Evolutionary conservation across 495 filamentous ascomycete species (phyloP).

Genomic region (Extremus antarcticus): DNA sequence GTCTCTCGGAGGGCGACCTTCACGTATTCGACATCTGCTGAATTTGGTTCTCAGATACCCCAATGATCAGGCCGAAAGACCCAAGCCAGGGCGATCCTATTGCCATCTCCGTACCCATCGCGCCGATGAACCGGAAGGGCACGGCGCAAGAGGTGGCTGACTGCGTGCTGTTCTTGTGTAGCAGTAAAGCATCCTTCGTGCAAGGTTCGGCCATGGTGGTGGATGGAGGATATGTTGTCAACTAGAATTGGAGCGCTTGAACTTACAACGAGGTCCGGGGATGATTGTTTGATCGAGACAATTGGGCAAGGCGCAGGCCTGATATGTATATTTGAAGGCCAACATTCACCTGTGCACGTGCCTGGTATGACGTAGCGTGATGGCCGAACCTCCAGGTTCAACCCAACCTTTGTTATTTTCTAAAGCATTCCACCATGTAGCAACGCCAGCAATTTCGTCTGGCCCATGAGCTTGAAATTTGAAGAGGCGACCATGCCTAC

Average conservation of each 20-base stretch:
- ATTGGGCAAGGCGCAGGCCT: too few relatives aligned
- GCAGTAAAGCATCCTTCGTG: conserved; percentile 39
- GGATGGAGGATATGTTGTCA: conserved; percentile 42
- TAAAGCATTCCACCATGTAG: too few relatives aligned
- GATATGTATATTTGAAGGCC: too few relatives aligned
- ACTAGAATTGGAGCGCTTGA: too few relatives aligned
- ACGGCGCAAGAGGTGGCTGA: conserved; percentile 40
- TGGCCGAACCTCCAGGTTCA: too few relatives aligned
- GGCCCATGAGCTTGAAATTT: not conserved
- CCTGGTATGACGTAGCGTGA: too few relatives aligned
- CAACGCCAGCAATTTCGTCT: not conserved
- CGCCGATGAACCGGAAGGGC: conserved; percentile 43
- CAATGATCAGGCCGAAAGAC: conserved; percentile 33
- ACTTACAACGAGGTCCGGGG: too few relatives aligned
- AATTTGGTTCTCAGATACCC: conserved; percentile 29
- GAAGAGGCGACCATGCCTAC: conserved; percentile 4
- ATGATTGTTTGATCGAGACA: too few relatives aligned
- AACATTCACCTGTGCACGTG: too few relatives aligned
- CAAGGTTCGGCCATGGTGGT: conserved; percentile 43
- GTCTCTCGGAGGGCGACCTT: not conserved
- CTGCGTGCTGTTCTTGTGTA: conserved; percentile 40
- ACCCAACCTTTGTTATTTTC: too few relatives aligned
- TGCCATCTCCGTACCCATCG: conserved; percentile 35
- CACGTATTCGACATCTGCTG: not conserved
- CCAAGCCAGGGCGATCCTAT: conserved; percentile 22